Percentiles rank a stretch among this genome's conserved stretches.
phyloP scores from a whole-genome alignment of 495 filamentous ascomycete genomes.

The Trypethelium eluteriae region DNA sequence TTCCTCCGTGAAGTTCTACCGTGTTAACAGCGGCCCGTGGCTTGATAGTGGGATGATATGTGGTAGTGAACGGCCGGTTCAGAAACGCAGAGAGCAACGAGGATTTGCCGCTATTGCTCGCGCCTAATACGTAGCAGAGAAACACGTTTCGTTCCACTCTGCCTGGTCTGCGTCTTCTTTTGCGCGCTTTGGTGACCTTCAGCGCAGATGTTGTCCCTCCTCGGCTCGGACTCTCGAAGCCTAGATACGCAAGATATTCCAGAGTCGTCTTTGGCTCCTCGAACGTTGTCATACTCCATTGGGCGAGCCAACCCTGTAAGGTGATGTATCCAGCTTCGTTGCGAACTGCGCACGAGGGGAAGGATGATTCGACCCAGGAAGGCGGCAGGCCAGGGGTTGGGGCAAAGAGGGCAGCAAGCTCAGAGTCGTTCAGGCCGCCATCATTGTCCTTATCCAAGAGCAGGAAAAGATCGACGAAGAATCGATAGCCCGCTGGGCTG shows the following conservation, averaged over 20 bases:
- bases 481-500: conserved; percentile 88
- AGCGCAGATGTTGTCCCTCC: conserved; percentile 71
- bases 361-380: conserved; percentile 77
- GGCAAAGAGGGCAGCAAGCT: conserved; percentile 79
- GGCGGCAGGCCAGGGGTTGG: conserved; percentile 83
- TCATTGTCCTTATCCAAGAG: conserved; percentile 96
- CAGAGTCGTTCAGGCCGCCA: conserved; percentile 77
- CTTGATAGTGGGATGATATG: conserved; percentile 92
- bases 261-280: conserved; percentile 88
- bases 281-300: conserved; percentile 99
- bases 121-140: conserved; percentile 85
- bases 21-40: conserved; percentile 90
- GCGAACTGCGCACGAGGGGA: conserved; percentile 87
- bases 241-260: conserved; percentile 90
- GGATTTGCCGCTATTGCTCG: conserved; percentile 75
- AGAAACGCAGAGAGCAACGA: conserved; percentile 85
- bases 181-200: conserved; percentile 85
- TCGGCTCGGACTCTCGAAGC: conserved; percentile 61
- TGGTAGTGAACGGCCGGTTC: conserved; percentile 71
- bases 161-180: conserved; percentile 67
- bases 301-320: conserved; percentile 93
- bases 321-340: conserved; percentile 95
- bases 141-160: conserved; percentile 94
- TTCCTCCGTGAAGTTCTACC: conserved; percentile 89
- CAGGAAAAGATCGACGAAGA: conserved; percentile 94